A percentile compares a stretch with the other conserved stretches of the same genome.
phyloP scores from a whole-genome alignment of 2,329 filamentous ascomycete genomes.

The Xylaria sp. region DNA sequence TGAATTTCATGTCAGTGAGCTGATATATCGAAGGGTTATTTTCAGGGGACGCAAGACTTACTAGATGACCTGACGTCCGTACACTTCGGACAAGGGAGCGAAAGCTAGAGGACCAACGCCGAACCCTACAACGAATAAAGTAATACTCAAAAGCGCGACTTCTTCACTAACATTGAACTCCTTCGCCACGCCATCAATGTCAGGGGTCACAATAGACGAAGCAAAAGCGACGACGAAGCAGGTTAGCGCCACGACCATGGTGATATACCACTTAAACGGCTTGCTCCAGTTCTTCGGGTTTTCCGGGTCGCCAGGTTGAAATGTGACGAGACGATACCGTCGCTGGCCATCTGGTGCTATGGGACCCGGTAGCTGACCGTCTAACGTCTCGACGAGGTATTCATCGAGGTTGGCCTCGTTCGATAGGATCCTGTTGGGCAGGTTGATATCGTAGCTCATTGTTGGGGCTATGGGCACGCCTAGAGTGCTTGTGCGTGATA shows the following conservation, averaged over 20 bases:
- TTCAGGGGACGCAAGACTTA: conserved; percentile 15
- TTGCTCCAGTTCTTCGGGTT: conserved; percentile 91
- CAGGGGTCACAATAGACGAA: conserved; percentile 81
- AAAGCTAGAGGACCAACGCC: conserved; percentile 85
- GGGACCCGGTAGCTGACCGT: conserved; percentile 69
- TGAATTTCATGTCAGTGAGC: background rate
- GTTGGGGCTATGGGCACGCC: conserved; percentile 22
- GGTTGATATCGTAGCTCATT: conserved; percentile 55
- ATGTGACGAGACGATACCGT: conserved; percentile 72
- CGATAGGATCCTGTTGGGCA: conserved; percentile 74
- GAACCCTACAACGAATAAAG: conserved; percentile 84
- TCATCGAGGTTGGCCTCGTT: conserved; percentile 71
- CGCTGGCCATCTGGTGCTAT: conserved; percentile 44
- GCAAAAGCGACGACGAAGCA: conserved; percentile 79
- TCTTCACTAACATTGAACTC: conserved; percentile 77
- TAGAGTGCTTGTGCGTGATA: conserved; percentile 29
- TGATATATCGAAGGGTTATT: background rate
- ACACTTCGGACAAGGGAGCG: conserved; percentile 80
- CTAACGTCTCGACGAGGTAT: conserved; percentile 70
- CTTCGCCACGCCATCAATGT: conserved; percentile 71
- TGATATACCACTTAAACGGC: conserved; percentile 82
- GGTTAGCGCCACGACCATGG: conserved; percentile 82
- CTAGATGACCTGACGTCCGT: conserved; percentile 78
- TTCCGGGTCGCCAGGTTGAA: conserved; percentile 75
- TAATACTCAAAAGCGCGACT: conserved; percentile 77